Evolutionary conservation across 495 filamentous ascomycete genomes (phyloP), one percentile per base, ranked within the genome.

Genomic region (Xanthoparmelia taractica): DNA sequence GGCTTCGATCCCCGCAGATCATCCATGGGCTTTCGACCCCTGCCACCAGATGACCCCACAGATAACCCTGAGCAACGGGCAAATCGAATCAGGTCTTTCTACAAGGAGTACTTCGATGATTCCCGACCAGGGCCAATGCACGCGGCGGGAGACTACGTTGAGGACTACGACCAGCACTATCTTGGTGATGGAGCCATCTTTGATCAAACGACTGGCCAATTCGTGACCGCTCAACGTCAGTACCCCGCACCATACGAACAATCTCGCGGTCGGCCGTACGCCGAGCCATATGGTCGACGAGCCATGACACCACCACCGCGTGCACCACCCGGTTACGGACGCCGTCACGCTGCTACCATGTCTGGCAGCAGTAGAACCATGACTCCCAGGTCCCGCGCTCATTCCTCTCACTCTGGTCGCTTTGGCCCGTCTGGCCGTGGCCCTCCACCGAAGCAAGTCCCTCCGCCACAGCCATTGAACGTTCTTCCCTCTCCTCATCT

Each of bases 81-180:
- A 65, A 97, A 96, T 76, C 84, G 95, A 29, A 97, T 98, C 66
- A 85, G 94, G 67, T 97, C 95, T 31, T 98, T 98, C 77, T 98
- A 98, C 77, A 96, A 96, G 73, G 94, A 97, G 74, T 97, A 97
- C 74, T 98, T 98, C 65, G 94, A 98, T 60, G 92, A 96, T 31
- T 85, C 82, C 25, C 89, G 87, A 71, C 79, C 78, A 0, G 79
- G 76, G 37, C 79, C 78, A 34, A 76, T 75, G 18, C 66, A 57
- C n/a, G 73, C 71, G 52, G 75, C 79, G 38, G 73, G 68, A 17
- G 74, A 79, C 67, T 88, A 91, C 70, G 86, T 87, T 62, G 85
- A 90, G 66, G 87, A 90, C 67, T 86, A 86, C 68, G 84, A 85
- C 56, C 67, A 82, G 20, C 81, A 84, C 56, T 88, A 87, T 70